Evolutionary conservation across 2,329 filamentous ascomycete species (phyloP), one percentile per base, ranked within the genome.

Genomic region (Mollisiaceae sp.): DNA sequence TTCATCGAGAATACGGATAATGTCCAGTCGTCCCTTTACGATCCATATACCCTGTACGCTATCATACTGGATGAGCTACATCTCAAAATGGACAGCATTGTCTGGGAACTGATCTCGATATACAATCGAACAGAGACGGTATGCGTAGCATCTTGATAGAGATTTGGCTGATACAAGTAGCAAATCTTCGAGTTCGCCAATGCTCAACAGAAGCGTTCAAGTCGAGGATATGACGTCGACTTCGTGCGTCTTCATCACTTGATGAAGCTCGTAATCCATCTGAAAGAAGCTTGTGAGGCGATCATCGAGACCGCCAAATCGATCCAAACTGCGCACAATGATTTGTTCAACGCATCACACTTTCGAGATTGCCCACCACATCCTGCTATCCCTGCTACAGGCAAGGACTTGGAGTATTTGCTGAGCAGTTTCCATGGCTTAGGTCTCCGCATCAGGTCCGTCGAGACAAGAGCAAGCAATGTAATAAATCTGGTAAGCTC

Each of bases 201-300:
- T 5, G 57, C 57, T 15, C 57, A 59, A n/a, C 57, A 43, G 57
- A 41, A 45, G 18, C 38, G 38, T 24, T 43, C 38, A 2, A 59
- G 57, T 14, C 5, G 57, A 20, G 57, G 38, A 11, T 59, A 59
- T n/a, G 57, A 59, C 15, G 57, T 59, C 4, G 57, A 59, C 15
- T 59, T 59, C 20, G 38, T 43, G 22, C 57, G 41, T n/a, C 57
- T 59, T 15, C 57, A 59, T 45, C 38, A 59, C 41, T n/a, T 59
- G n/a, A 43, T 43, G 39, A 59, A 59, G 39, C 57, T 59, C 22
- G 57, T 59, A 6, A 59, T 59, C 41, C 57, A 59, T n/a, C 39
- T 59, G 20, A 59, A 59, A 45, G 57, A 59, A 32, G 57, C 36
- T 2, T 59, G 57, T 18, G 57, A 59, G n/a, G 57, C 57, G 18